Percentiles rank a stretch among this genome's conserved stretches.
phyloP scores from a whole-genome alignment of 2,329 filamentous ascomycete genomes.

The Metarhizium anisopliae region DNA sequence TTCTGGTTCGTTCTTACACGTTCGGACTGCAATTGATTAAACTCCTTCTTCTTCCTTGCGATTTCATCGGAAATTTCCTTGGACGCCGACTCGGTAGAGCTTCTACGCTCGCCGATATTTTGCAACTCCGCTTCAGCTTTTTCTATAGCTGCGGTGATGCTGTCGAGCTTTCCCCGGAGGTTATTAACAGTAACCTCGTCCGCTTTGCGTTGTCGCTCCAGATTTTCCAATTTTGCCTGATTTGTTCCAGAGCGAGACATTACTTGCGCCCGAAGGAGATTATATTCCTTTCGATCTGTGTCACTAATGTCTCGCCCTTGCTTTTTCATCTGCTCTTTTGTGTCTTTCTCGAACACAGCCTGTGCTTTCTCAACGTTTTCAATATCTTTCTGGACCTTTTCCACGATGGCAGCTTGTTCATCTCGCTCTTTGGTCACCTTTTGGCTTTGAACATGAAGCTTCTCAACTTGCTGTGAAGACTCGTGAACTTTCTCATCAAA shows the following conservation, averaged over 20 bases:
- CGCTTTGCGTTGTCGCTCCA: constrained; percentile 82
- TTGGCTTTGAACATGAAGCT: constrained; percentile 57
- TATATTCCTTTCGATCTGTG: constrained; percentile 83
- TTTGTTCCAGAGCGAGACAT: constrained; percentile 74
- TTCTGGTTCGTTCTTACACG: constrained; percentile 72
- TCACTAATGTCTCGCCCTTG: constrained; percentile 81
- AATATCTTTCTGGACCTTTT: constrained; percentile 72
- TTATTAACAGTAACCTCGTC: constrained; percentile 88
- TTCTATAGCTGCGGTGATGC: constrained; percentile 61
- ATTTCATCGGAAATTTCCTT: constrained; percentile 70
- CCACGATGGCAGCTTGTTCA: constrained; percentile 56
- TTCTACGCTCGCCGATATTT: constrained; percentile 59
- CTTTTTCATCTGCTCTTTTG: constrained; percentile 74
- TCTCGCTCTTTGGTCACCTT: constrained; percentile 70
- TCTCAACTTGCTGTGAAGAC: constrained; percentile 60
- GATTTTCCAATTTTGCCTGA: constrained; percentile 73
- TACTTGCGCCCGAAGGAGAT: constrained; percentile 73
- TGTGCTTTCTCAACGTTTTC: constrained; percentile 83
- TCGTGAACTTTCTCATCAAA: constrained; percentile 88
- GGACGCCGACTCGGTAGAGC: constrained; percentile 50
- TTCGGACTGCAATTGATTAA: constrained; percentile 77
- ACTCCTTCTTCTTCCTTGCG: constrained; percentile 80
- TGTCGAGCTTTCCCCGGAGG: constrained; percentile 79
- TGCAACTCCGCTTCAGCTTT: constrained; percentile 65
- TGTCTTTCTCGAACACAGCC: constrained; percentile 79